Evolutionary conservation across 495 filamentous ascomycete genomes (phyloP), one percentile per base, ranked within the genome.

Genomic region (Haplographium delicatum): DNA sequence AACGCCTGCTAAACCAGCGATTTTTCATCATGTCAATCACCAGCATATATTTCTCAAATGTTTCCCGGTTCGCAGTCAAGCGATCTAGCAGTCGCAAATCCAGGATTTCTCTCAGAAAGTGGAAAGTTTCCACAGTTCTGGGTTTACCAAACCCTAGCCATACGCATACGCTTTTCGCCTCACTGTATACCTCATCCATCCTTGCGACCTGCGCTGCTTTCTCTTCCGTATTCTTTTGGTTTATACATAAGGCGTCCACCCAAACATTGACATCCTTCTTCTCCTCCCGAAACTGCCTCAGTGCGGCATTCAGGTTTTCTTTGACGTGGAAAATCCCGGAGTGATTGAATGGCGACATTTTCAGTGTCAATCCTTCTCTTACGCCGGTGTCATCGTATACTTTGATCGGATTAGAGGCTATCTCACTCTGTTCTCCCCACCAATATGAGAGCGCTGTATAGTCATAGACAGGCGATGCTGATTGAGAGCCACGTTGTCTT

Each of bases 1-100:
- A 69, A 1, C 65, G 54, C 1, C 66, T 57, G 9, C 53, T 59
- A 23, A 69, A 69, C 65, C 64, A 67, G 2, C 26, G 35, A 5
- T 61, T 41, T 20, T 56, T 60, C 65, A 69, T 66, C 0, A 69
- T 44, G 27, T 41, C 24, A 31, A 61, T 30, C 7, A 67, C 37
- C 2, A 61, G 56, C 9, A 22, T 27, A 63, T 62, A 64, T 46
- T 64, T 50, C n/a, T 47, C 25, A 8, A 47, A 40, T 20, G 49
- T 30, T 7, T 44, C 34, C 4, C 47, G 33, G 7, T 50, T 52
- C 31, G 27, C 19, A 1, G 53, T 45, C 16, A 64, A 18, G 19
- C 46, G 25, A 34, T 64, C 54, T n/a, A 62, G 55, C 7, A 56
- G 48, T 20, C 31, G 23, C n/a, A 58, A 34, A 9, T 41, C 53